Conservation (phyloP, 2,329 filamentous ascomycete genomes). For the Fusarium sp. region DNA sequence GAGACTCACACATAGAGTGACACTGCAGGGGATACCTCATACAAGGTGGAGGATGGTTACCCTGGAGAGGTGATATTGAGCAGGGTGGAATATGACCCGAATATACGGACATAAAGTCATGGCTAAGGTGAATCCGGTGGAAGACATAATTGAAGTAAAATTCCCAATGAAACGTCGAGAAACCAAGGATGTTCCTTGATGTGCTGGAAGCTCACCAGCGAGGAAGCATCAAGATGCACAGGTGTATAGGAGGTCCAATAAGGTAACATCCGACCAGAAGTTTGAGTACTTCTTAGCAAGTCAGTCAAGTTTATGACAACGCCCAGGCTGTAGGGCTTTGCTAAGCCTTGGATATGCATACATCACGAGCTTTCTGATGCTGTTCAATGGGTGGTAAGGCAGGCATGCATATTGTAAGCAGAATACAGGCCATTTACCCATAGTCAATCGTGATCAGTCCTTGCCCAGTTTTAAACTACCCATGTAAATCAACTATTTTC, state of each 20-base stretch:
- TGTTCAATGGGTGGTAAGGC: not conserved
- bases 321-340: not conserved
- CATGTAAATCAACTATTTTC: not conserved
- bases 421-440: constrained; percentile 1
- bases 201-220: not conserved
- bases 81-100: not conserved
- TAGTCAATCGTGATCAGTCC: not conserved
- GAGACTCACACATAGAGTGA: not conserved
- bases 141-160: not conserved
- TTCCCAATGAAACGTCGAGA: not conserved
- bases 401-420: not conserved
- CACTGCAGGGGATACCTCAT: not conserved
- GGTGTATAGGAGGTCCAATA: not conserved
- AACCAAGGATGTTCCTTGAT: not conserved
- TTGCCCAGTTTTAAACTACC: not conserved
- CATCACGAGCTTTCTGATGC: constrained; percentile 10
- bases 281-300: not conserved
- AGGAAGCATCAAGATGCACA: not conserved
- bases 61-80: not conserved
- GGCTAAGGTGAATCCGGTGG: not conserved
- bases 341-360: constrained; percentile 1
- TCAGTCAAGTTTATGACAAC: not conserved
- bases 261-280: not conserved
- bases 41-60: not conserved
- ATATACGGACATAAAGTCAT: not conserved